These are phyloP conservation scores for Monilinia fructicola DNA, from an alignment of 2,329 filamentous ascomycete genomes.

Conservation along the genomic window DNA sequence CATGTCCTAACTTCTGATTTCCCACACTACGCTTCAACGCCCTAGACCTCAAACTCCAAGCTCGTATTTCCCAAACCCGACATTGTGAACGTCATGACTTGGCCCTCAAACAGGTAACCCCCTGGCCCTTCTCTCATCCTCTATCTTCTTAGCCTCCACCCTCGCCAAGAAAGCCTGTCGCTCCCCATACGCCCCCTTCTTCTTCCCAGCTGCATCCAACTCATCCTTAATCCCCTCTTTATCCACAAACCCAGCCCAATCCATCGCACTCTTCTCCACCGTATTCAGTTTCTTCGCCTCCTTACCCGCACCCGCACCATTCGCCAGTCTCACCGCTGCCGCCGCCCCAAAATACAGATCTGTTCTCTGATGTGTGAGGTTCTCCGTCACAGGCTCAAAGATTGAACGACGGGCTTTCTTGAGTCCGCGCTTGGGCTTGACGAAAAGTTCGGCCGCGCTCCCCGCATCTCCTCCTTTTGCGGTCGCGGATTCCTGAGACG, in stretches of 20 bases:
- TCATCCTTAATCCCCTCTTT: conserved; percentile 70
- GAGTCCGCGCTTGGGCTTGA: conserved; percentile 38
- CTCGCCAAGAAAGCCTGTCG: conserved; percentile 65
- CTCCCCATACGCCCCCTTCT: conserved; percentile 62
- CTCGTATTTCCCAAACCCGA: too few species aligned
- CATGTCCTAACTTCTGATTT: not conserved
- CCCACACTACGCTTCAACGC: not conserved
- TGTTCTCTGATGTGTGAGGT: conserved; percentile 45
- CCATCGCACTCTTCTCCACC: conserved; percentile 70
- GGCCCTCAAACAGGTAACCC: conserved; percentile 28
- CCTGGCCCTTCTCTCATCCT: conserved; percentile 57
- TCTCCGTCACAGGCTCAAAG: conserved; percentile 58
- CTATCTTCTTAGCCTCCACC: conserved; percentile 62
- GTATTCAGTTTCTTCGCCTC: conserved; percentile 65
- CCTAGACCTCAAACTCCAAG: not conserved
- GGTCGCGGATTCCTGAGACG: conserved; percentile 44
- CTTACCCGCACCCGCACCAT: conserved; percentile 45
- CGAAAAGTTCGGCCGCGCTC: conserved; percentile 26
- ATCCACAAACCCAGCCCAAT: conserved; percentile 71
- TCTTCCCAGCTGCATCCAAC: conserved; percentile 62
- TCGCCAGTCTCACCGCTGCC: conserved; percentile 23
- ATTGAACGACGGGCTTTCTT: conserved; percentile 51
- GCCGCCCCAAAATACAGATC: conserved; percentile 60
- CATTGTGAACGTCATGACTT: not conserved
- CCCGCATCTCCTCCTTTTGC: conserved; percentile 23